A percentile compares a stretch with the other conserved stretches of the same genome.
Conservation (phyloP, 2,329 filamentous ascomycete species). For the Fragosphaeria purpurea region DNA sequence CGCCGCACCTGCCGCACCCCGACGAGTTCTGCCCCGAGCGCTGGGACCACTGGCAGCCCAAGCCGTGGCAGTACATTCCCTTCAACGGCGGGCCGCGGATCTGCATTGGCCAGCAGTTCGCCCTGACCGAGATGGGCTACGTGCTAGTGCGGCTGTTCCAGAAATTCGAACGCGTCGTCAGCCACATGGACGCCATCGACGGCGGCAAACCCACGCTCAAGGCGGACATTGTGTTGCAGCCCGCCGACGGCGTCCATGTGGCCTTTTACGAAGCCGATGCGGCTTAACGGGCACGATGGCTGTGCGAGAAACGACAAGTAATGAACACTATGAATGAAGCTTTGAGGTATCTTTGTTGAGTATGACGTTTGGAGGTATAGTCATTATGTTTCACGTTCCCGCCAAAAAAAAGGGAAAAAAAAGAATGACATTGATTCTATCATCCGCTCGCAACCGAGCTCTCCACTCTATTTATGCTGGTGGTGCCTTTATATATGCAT, state of each 20-base stretch:
- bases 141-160: conserved; percentile 64
- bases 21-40: conserved; percentile 54
- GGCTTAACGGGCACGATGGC: neutral
- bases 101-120: conserved; percentile 74
- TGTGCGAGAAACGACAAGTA: neutral
- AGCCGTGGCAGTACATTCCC: conserved; percentile 62
- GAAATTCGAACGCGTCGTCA: conserved; percentile 54
- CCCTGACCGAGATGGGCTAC: conserved; percentile 66
- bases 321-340: neutral
- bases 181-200: conserved; percentile 44
- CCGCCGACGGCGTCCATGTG: conserved; percentile 47
- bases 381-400: too few relatives aligned
- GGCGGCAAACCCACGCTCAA: conserved; percentile 43
- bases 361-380: too few relatives aligned
- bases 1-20: conserved; percentile 35
- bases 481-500: too few relatives aligned
- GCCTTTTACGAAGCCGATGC: conserved; percentile 41
- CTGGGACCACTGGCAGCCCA: conserved; percentile 54
- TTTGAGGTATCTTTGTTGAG: too few relatives aligned
- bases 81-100: conserved; percentile 68
- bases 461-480: too few relatives aligned
- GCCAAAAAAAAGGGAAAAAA: too few relatives aligned
- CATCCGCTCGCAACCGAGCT: too few relatives aligned
- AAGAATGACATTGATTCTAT: too few relatives aligned
- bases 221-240: conserved; percentile 50